Evolutionary conservation across 495 filamentous ascomycete species (phyloP).

Genomic region (Elasticomyces elasticus): DNA sequence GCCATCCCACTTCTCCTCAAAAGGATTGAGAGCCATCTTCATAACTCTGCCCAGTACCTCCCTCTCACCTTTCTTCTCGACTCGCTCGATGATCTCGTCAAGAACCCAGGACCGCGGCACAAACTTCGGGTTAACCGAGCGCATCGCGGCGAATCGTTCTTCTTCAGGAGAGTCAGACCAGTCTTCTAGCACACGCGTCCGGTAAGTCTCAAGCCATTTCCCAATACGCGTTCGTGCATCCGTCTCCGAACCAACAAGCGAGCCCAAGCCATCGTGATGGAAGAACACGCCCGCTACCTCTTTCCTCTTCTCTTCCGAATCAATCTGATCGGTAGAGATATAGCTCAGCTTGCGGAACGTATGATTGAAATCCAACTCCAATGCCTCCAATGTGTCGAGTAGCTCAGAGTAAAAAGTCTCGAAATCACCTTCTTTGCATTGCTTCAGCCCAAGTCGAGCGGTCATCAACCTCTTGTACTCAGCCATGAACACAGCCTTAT

Average conservation of each 20-base stretch:
- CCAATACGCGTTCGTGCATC: conserved; percentile 54
- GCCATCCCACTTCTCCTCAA: conserved; percentile 63
- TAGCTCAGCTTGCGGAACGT: conserved; percentile 70
- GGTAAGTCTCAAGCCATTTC: conserved; percentile 69
- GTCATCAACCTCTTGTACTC: conserved; percentile 84
- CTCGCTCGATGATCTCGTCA: conserved; percentile 79
- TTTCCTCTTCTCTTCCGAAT: conserved; percentile 48
- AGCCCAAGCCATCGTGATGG: conserved; percentile 52
- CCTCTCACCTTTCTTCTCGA: conserved; percentile 74
- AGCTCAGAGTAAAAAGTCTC: conserved; percentile 63
- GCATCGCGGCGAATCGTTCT: conserved; percentile 63
- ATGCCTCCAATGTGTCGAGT: conserved; percentile 68
- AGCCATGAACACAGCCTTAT: conserved; percentile 68
- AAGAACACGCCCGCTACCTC: conserved; percentile 59
- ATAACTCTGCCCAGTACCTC: conserved; percentile 65
- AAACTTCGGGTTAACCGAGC: conserved; percentile 81
- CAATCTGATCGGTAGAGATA: conserved; percentile 47
- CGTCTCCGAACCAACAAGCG: conserved; percentile 45
- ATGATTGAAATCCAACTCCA: conserved; percentile 82
- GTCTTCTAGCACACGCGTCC: conserved; percentile 55
- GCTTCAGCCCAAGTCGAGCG: conserved; percentile 61
- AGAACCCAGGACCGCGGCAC: conserved; percentile 82
- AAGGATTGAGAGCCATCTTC: conserved; percentile 71
- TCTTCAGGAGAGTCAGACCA: conserved; percentile 42
- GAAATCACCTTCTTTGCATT: conserved; percentile 59